Percentiles rank a stretch among this genome's conserved stretches.
phyloP scores from a whole-genome alignment of 2,329 filamentous ascomycete species.

The Diaporthe citriasiana region DNA sequence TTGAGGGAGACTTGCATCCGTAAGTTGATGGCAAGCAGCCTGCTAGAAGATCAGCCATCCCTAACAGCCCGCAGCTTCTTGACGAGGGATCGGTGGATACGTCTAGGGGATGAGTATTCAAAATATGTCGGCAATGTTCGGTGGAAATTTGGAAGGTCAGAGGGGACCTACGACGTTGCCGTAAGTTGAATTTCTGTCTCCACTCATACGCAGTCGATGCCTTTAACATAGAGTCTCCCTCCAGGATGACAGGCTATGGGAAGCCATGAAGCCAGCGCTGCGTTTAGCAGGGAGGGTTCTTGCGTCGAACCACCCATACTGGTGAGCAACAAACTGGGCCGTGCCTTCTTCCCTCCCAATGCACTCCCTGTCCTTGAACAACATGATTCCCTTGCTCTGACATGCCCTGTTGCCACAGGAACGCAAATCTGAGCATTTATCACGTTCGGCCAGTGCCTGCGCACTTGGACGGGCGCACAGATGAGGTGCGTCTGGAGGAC shows the following conservation, averaged over 20 bases:
- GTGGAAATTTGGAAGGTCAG: background rate
- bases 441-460: background rate
- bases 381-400: background rate
- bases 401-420: background rate
- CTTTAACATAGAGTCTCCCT: background rate
- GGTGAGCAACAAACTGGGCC: background rate
- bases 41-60: background rate
- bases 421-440: background rate
- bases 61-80: background rate
- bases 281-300: background rate
- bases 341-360: background rate
- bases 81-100: background rate
- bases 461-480: background rate
- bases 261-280: background rate
- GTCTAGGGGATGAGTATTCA: background rate
- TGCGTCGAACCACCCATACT: constrained; percentile 6
- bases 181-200: background rate
- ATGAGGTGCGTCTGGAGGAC: background rate
- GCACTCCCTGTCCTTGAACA: too few species aligned
- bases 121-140: background rate
- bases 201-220: background rate
- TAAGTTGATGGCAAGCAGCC: background rate
- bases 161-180: background rate
- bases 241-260: background rate
- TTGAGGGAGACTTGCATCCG: background rate